These are phyloP conservation scores for Bjerkandera adusta DNA, from an alignment of 1,284 basidiomycete species.

Conservation along the genomic window DNA sequence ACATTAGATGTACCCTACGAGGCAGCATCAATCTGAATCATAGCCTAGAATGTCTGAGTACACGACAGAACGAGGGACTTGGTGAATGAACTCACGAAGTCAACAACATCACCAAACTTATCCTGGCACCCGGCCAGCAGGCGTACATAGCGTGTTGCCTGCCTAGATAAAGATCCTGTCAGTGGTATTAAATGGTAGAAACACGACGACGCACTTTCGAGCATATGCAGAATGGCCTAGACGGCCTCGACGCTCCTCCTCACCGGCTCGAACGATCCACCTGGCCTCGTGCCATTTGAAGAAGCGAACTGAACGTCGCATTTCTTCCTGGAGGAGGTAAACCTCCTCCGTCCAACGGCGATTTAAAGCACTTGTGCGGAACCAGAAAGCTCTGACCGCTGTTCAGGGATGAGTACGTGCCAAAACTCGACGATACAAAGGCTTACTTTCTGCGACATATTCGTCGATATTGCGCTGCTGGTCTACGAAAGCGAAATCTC, in stretches of 20 bases:
- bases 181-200: too few relatives aligned
- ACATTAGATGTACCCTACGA: too few relatives aligned
- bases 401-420: neutral
- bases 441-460: slow-evolving; percentile 15
- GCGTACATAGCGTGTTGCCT: too few relatives aligned
- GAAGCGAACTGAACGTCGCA: slow-evolving; percentile 2
- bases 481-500: slow-evolving; percentile 9
- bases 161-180: too few relatives aligned
- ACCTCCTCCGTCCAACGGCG: slow-evolving; percentile 7
- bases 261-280: neutral
- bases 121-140: too few relatives aligned
- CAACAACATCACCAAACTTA: too few relatives aligned
- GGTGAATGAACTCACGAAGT: too few relatives aligned
- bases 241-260: neutral
- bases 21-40: too few relatives aligned
- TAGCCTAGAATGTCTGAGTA: too few relatives aligned
- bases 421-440: too few relatives aligned
- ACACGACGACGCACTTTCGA: too few relatives aligned
- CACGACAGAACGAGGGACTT: too few relatives aligned
- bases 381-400: slow-evolving; percentile 11
- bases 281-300: neutral
- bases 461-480: slow-evolving; percentile 2
- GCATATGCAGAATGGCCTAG: neutral
- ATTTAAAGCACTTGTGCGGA: slow-evolving; percentile 6
- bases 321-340: slow-evolving; percentile 3